Evolutionary conservation across 208 protist genomes (phyloP).

Genomic region (Porcisia hertigi): DNA sequence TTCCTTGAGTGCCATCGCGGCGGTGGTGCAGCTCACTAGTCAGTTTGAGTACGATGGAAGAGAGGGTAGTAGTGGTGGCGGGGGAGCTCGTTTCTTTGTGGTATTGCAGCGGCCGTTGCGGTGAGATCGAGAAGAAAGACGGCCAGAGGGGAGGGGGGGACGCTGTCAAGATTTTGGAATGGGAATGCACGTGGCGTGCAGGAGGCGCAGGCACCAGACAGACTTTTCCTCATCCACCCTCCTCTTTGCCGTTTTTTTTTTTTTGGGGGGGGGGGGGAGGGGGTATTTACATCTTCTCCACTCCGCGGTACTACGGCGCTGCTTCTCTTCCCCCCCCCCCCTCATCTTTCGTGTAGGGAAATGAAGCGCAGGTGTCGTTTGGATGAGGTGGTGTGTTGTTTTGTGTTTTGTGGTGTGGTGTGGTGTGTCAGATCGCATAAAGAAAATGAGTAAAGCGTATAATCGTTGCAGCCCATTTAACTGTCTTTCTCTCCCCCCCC

Average conservation of each 20-base stretch:
- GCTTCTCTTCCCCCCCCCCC: too few species aligned
- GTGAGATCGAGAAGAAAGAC: neutral
- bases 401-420: neutral
- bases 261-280: too few species aligned
- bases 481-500: neutral
- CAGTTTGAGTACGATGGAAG: neutral
- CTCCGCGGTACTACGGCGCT: neutral
- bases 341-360: neutral
- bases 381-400: neutral
- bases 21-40: neutral
- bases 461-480: neutral
- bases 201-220: neutral
- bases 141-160: neutral
- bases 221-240: neutral
- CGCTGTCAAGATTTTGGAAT: neutral
- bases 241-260: neutral
- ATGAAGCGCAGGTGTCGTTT: neutral
- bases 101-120: neutral
- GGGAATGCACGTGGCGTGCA: neutral
- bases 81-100: too few species aligned
- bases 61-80: neutral
- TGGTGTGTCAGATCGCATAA: neutral
- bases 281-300: too few species aligned
- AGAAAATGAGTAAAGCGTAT: neutral
- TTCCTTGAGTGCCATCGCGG: constrained; percentile 66